Conservation (phyloP, 1,139 yeast species). For the Yueomyces sp. region DNA sequence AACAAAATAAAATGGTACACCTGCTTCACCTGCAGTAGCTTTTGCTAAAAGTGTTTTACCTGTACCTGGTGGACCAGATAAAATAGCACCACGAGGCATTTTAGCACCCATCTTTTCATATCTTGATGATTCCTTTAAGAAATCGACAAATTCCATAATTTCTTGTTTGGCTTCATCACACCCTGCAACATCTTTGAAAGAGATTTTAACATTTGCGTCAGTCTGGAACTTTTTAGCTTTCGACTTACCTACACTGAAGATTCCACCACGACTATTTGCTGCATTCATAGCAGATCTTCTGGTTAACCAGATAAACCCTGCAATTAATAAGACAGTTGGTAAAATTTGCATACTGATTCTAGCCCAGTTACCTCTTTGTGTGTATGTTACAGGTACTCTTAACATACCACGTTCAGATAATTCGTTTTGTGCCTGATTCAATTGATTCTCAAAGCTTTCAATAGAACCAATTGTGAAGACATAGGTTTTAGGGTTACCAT, state of each 20-base stretch:
- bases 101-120: conserved; percentile 72
- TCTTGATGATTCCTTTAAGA: conserved; percentile 59
- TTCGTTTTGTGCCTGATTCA: conserved; percentile 49
- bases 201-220: conserved; percentile 58
- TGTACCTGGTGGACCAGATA: conserved; percentile 81
- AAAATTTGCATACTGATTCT: conserved; percentile 46
- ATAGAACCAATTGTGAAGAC: conserved; percentile 64
- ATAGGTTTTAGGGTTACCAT: conserved; percentile 34
- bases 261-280: conserved; percentile 42
- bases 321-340: conserved; percentile 60
- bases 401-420: conserved; percentile 45
- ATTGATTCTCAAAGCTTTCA: conserved; percentile 57
- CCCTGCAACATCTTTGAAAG: conserved; percentile 73
- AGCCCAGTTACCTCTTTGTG: conserved; percentile 46
- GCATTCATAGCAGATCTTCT: conserved; percentile 40
- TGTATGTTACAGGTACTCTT: conserved; percentile 52
- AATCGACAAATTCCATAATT: conserved; percentile 74
- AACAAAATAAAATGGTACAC: conserved; percentile 71
- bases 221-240: conserved; percentile 62
- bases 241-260: conserved; percentile 52
- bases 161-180: conserved; percentile 76
- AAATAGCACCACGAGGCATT: conserved; percentile 73
- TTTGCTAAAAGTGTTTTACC: conserved; percentile 74
- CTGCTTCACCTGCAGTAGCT: conserved; percentile 82
- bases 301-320: conserved; percentile 60